A percentile compares a stretch with the other conserved stretches of the same genome.
phyloP scores from a whole-genome alignment of 108 stramenopile species.

The Fragilariopsis cylindrus region DNA sequence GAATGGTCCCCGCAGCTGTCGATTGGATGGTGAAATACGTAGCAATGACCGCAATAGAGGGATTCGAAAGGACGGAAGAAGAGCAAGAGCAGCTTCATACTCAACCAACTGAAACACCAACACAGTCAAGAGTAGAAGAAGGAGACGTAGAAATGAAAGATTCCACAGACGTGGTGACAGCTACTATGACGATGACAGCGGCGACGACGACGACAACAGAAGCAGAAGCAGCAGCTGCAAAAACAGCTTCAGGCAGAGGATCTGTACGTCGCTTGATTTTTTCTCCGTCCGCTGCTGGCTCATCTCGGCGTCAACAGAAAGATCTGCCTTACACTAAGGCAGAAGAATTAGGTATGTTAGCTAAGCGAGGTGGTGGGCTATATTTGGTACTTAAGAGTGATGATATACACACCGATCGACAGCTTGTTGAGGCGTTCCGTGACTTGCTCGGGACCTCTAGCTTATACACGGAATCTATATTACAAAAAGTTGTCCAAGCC shows the following conservation, averaged over 20 bases:
- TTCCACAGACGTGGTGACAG: conserved; percentile 9
- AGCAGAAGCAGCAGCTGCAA: background rate
- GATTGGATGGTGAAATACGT: conserved; percentile 56
- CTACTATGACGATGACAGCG: conserved; percentile 13
- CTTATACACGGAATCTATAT: conserved; percentile 56
- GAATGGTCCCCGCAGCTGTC: conserved; percentile 49
- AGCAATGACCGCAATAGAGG: conserved; percentile 34
- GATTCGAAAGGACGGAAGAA: conserved; percentile 21
- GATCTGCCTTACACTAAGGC: conserved; percentile 35
- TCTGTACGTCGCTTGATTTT: conserved; percentile 2
- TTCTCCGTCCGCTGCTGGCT: conserved; percentile 12
- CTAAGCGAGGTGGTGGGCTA: conserved; percentile 61
- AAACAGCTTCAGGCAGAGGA: background rate
- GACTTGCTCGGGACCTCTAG: conserved; percentile 48
- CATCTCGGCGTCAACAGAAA: background rate
- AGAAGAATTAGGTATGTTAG: conserved; percentile 60
- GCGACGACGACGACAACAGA: background rate
- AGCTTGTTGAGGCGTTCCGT: conserved; percentile 58
- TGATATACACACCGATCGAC: conserved; percentile 58
- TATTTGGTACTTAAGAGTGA: conserved; percentile 77
- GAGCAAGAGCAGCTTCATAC: background rate
- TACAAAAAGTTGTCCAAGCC: conserved; percentile 55
- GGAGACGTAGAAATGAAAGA: conserved; percentile 12
- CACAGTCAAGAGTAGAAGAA: background rate
- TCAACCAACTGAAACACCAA: background rate